Conservation (phyloP, 768 basidiomycete species). For the Pulveroboletus sp. region DNA sequence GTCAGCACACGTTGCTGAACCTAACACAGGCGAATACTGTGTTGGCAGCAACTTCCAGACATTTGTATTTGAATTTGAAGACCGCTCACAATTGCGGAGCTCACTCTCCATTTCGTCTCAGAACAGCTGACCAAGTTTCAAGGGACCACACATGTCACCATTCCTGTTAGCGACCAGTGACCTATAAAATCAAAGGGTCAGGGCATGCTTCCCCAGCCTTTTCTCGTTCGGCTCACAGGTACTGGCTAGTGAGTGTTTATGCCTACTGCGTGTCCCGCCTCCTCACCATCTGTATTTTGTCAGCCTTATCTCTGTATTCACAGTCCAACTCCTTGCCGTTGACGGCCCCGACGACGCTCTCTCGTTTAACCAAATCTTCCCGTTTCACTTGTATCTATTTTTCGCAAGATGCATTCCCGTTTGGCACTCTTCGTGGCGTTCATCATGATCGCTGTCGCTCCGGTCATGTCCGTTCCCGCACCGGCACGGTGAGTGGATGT, state of each 20-base stretch:
- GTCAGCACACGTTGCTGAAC: too few species aligned
- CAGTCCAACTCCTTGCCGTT: constrained; percentile 6
- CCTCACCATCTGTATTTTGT: constrained; percentile 1
- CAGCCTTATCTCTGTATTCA: constrained; percentile 15
- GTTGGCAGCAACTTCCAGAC: too few species aligned
- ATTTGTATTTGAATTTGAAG: too few species aligned
- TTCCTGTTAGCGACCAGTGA: too few species aligned
- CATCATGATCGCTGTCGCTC: not conserved
- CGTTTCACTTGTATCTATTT: not conserved
- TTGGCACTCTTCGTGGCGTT: constrained; percentile 6
- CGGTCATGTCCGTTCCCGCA: constrained; percentile 12
- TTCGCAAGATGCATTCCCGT: constrained; percentile 10
- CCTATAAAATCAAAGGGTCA: too few species aligned
- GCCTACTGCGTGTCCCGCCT: not conserved
- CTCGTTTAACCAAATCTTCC: constrained; percentile 2
- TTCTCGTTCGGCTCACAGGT: constrained; percentile 6
- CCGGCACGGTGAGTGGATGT: not conserved
- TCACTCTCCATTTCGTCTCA: too few species aligned
- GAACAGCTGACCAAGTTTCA: too few species aligned
- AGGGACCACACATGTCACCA: too few species aligned
- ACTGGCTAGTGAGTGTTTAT: constrained; percentile 21
- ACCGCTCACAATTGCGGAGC: too few species aligned
- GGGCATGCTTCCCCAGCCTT: not conserved
- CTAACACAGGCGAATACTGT: too few species aligned
- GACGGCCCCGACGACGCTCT: constrained; percentile 11